Percentiles rank a stretch among this genome's conserved stretches.
Conservation (phyloP, 768 basidiomycete species). For the Tylopilus sp. region DNA sequence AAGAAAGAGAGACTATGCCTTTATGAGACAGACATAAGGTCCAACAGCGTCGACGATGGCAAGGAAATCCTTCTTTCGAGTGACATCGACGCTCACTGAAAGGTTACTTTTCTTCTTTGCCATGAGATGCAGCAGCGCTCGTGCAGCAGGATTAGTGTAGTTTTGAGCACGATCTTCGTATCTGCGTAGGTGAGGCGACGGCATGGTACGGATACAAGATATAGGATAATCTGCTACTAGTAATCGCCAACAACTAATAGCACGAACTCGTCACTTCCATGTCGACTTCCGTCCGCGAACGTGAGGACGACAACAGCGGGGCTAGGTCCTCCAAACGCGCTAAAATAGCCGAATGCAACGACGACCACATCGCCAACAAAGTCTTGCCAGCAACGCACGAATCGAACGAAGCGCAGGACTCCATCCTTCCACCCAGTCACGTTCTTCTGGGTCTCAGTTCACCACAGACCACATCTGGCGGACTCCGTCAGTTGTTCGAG, state of each 20-base stretch:
- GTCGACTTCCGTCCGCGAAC: constrained; percentile 41
- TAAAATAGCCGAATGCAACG: constrained; percentile 30
- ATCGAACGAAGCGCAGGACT: constrained; percentile 7
- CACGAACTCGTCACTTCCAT: constrained; percentile 14
- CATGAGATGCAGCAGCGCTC: constrained; percentile 73
- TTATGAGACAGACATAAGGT: constrained; percentile 88
- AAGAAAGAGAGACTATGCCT: constrained; percentile 50
- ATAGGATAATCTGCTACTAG: no score
- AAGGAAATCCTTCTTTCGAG: constrained; percentile 72
- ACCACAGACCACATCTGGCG: constrained; percentile 47
- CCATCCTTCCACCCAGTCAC: constrained; percentile 72
- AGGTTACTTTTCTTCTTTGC: constrained; percentile 88
- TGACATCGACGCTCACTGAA: constrained; percentile 94
- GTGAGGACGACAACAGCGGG: constrained; percentile 44
- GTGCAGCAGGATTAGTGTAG: constrained; percentile 74
- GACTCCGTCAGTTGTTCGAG: constrained; percentile 62
- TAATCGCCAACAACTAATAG: no score
- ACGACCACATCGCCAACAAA: constrained; percentile 5
- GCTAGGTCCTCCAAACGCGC: constrained; percentile 39
- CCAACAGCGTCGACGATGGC: constrained; percentile 86
- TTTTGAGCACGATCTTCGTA: constrained; percentile 60
- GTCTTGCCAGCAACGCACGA: background rate
- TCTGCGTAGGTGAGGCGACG: constrained; percentile 43
- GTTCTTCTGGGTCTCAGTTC: constrained; percentile 57
- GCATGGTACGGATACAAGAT: constrained; percentile 22